Evolutionary conservation across 305 asterid species (phyloP).

Genomic region (Solanum hybrid): DNA sequence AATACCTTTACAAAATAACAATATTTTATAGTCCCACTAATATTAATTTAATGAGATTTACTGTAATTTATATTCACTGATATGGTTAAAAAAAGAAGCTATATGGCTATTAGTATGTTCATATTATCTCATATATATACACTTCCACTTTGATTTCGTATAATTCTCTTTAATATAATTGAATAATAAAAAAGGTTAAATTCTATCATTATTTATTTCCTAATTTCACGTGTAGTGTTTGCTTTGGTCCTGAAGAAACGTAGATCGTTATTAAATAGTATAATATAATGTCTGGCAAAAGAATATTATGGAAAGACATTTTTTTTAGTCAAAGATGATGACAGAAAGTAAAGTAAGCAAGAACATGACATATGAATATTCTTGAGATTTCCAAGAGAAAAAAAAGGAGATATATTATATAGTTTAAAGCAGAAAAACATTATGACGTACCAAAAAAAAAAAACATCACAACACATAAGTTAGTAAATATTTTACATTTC

Average conservation of each 20-base stretch:
- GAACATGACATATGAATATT: not conserved
- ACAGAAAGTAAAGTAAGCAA: not conserved
- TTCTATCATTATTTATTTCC: slow-evolving; percentile 9
- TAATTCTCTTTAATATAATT: not conserved
- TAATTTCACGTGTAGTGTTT: slow-evolving; percentile 40
- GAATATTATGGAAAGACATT: not conserved
- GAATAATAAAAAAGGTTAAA: not conserved
- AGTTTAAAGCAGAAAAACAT: not conserved
- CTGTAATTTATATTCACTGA: not conserved
- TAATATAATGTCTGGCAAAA: not conserved
- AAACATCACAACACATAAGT: not conserved
- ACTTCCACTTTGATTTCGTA: not conserved
- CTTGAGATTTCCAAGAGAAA: not conserved
- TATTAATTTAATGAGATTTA: not conserved
- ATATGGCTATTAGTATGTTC: not conserved
- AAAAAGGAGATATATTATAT: not conserved
- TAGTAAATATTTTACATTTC: not conserved
- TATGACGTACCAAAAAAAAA: not conserved
- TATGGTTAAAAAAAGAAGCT: not conserved
- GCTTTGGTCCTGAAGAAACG: not conserved
- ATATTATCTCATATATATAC: too few species aligned
- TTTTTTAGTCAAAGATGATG: not conserved
- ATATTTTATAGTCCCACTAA: not conserved
- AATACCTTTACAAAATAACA: too few species aligned
- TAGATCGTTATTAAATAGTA: not conserved